Evolutionary conservation across 148 eudicot genomes (phyloP).

Genomic region (Vaccinium corymbosum): DNA sequence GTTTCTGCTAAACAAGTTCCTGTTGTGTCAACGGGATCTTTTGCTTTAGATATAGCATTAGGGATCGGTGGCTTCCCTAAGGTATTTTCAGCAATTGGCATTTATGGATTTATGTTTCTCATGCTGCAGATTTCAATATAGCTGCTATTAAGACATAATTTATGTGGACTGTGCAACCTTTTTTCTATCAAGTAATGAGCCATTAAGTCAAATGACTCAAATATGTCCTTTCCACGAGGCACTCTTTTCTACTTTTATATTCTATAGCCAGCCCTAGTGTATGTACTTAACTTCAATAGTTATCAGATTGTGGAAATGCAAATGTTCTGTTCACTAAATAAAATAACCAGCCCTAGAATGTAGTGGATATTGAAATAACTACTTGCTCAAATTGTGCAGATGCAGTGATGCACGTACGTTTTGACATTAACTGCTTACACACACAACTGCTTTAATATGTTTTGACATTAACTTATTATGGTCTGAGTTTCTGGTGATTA

Average conservation of each 20-base stretch:
- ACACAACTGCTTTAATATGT: not conserved
- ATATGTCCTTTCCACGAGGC: not conserved
- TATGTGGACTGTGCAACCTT: not conserved
- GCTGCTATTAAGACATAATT: not conserved
- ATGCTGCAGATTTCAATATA: not conserved
- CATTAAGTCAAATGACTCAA: not conserved
- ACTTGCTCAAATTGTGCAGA: not conserved
- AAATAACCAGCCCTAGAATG: not conserved
- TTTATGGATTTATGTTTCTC: not conserved
- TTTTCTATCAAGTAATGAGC: not conserved
- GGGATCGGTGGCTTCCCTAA: conserved; percentile 95
- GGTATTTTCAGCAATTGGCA: conserved; percentile 42
- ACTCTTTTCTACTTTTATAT: not conserved
- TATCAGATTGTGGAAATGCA: not conserved
- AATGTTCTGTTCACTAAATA: not conserved
- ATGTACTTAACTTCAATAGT: not conserved
- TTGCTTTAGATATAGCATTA: conserved; percentile 79
- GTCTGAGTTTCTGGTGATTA: not conserved
- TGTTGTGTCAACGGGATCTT: conserved; percentile 89
- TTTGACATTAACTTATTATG: not conserved
- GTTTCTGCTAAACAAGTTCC: conserved; percentile 55
- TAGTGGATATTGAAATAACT: not conserved
- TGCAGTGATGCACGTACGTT: not conserved
- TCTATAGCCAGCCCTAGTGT: not conserved
- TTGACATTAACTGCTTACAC: not conserved